Evolutionary conservation across 768 basidiomycete species (phyloP).

Genomic region (Collybiopsis luxurians): DNA sequence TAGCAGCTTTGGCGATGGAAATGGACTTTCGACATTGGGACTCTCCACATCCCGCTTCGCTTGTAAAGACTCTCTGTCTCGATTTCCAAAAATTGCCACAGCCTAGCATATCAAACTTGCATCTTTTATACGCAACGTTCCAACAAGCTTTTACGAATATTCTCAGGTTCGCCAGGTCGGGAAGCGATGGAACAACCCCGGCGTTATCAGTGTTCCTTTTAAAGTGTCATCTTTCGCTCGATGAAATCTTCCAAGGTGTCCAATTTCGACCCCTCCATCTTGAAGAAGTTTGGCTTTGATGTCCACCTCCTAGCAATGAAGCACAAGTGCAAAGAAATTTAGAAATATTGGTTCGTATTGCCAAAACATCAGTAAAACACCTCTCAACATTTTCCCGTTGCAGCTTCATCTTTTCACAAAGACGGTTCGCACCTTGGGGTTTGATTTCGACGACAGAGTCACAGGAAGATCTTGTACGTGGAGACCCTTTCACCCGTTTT

Average conservation of each 20-base stretch:
- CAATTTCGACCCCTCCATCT: neutral
- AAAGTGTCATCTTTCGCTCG: neutral
- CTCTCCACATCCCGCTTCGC: neutral
- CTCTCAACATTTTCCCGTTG: neutral
- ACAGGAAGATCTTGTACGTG: neutral
- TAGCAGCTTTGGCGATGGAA: neutral
- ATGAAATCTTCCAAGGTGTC: neutral
- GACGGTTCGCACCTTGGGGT: neutral
- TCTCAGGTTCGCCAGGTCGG: neutral
- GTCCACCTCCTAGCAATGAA: neutral
- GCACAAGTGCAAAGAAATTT: neutral
- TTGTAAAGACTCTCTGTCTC: neutral
- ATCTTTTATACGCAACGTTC: neutral
- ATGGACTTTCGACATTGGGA: neutral
- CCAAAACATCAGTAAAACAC: neutral
- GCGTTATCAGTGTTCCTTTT: neutral
- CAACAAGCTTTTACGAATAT: neutral
- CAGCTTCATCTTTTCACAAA: neutral
- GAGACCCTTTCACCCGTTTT: too few species aligned
- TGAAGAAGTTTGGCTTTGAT: neutral
- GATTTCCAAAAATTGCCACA: neutral
- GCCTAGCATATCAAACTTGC: neutral
- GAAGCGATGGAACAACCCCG: neutral
- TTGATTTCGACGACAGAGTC: neutral
- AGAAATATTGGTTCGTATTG: neutral